A percentile compares a stretch with the other conserved stretches of the same genome.
Conservation (phyloP, 2,329 filamentous ascomycete species). For the Periglandula ipomoeae region DNA sequence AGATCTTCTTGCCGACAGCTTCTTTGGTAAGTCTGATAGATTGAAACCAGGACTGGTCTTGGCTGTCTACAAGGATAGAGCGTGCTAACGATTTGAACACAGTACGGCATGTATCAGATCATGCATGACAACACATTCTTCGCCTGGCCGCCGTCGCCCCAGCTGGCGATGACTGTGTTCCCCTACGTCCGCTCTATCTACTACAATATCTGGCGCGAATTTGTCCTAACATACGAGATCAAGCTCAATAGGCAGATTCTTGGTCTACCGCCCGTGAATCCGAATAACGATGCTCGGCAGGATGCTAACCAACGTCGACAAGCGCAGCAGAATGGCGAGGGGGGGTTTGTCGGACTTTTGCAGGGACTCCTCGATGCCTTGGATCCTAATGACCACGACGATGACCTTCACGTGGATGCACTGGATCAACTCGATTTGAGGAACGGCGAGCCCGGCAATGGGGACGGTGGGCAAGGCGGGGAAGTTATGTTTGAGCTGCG, state of each 20-base stretch:
- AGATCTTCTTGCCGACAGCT: slow-evolving; percentile 32
- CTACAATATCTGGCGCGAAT: slow-evolving; percentile 33
- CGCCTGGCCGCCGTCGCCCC: slow-evolving; percentile 44
- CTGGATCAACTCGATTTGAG: slow-evolving; percentile 9
- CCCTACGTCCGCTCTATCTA: slow-evolving; percentile 38
- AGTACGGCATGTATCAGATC: slow-evolving; percentile 40
- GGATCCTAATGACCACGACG: slow-evolving; percentile 23
- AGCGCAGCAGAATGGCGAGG: slow-evolving; percentile 14
- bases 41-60: neutral
- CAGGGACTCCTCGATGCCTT: slow-evolving; percentile 28
- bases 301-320: neutral
- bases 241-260: slow-evolving; percentile 38
- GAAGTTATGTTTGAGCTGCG: slow-evolving; percentile 25
- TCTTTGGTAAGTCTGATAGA: slow-evolving; percentile 24
- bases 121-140: slow-evolving; percentile 35
- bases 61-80: too few relatives aligned
- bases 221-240: slow-evolving; percentile 38
- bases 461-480: slow-evolving; percentile 11
- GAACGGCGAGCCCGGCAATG: slow-evolving; percentile 11
- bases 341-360: slow-evolving; percentile 25
- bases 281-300: slow-evolving; percentile 13
- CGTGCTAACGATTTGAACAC: slow-evolving; percentile 1
- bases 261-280: slow-evolving; percentile 24
- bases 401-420: slow-evolving; percentile 9
- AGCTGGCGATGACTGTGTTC: slow-evolving; percentile 39